Evolutionary conservation across 2,329 filamentous ascomycete species (phyloP).

Genomic region (Colletotrichum sp.): DNA sequence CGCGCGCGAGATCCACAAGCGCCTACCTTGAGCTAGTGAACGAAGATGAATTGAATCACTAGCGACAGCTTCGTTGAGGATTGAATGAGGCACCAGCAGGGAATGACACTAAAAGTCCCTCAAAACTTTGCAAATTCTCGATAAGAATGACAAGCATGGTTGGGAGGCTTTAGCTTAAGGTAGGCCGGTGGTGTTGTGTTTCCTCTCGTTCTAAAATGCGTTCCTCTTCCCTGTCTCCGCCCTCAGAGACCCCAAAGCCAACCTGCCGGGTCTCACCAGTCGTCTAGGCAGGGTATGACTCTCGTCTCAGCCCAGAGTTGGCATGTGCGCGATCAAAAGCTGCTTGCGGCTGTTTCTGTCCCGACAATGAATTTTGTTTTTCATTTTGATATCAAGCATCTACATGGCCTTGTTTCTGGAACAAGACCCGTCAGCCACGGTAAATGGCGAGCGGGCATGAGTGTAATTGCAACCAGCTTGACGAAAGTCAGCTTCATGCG

Average conservation of each 20-base stretch:
- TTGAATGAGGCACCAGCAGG: background rate
- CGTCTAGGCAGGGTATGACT: background rate
- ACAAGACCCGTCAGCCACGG: background rate
- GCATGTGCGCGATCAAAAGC: background rate
- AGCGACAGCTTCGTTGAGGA: background rate
- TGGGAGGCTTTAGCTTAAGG: background rate
- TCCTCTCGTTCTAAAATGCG: background rate
- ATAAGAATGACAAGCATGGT: background rate
- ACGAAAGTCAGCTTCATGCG: background rate
- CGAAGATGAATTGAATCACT: background rate
- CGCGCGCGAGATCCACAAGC: background rate
- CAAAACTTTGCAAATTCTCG: background rate
- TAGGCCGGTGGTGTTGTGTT: background rate
- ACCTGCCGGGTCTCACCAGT: background rate
- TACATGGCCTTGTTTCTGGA: background rate
- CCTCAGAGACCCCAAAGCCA: background rate
- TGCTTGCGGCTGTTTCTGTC: background rate
- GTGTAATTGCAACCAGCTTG: background rate
- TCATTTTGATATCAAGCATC: background rate
- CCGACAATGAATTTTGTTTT: background rate
- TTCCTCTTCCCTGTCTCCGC: background rate
- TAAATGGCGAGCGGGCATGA: background rate
- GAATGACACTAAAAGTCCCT: background rate
- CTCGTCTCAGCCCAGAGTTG: background rate
- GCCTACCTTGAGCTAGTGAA: background rate